These are phyloP conservation scores for Ogataea nitratoaversa DNA, from an alignment of 805 yeast species.

Conservation along the genomic window DNA sequence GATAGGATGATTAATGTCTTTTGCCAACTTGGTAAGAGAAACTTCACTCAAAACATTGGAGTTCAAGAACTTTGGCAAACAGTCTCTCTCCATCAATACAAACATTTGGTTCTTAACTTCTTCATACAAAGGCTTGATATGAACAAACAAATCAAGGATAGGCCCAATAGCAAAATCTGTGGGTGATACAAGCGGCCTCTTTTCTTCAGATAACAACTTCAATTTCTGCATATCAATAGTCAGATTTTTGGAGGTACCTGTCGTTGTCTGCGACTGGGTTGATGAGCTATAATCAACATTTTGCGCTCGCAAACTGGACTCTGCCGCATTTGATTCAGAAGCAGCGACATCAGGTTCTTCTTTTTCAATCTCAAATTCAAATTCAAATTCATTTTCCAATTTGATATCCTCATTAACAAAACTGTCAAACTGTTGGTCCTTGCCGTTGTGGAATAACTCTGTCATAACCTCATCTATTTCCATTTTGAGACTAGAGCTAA, in stretches of 20 bases:
- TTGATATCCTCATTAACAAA: neutral
- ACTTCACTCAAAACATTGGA: constrained; percentile 37
- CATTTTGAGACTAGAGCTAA: constrained; percentile 38
- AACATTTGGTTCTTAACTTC: constrained; percentile 47
- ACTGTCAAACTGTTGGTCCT: neutral
- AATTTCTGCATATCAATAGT: constrained; percentile 5
- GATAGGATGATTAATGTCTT: too few relatives aligned
- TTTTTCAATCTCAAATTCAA: too few relatives aligned
- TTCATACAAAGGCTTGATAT: constrained; percentile 41
- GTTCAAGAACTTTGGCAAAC: constrained; percentile 62
- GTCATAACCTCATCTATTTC: constrained; percentile 9
- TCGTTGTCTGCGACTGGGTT: neutral
- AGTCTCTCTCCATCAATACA: constrained; percentile 65
- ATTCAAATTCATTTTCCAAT: neutral
- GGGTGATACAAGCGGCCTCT: constrained; percentile 25
- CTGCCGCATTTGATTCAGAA: too few relatives aligned
- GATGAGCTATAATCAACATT: too few relatives aligned
- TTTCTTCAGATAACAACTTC: neutral
- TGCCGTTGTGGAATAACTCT: neutral
- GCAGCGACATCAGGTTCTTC: too few relatives aligned
- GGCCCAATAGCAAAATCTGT: constrained; percentile 30
- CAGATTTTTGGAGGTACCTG: constrained; percentile 2
- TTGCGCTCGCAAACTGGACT: too few relatives aligned
- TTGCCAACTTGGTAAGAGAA: constrained; percentile 5
- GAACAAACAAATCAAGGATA: constrained; percentile 34